Percentiles rank a stretch among this genome's conserved stretches.
phyloP scores from a whole-genome alignment of 1,139 yeast species.

The Lodderomyces margitis region DNA sequence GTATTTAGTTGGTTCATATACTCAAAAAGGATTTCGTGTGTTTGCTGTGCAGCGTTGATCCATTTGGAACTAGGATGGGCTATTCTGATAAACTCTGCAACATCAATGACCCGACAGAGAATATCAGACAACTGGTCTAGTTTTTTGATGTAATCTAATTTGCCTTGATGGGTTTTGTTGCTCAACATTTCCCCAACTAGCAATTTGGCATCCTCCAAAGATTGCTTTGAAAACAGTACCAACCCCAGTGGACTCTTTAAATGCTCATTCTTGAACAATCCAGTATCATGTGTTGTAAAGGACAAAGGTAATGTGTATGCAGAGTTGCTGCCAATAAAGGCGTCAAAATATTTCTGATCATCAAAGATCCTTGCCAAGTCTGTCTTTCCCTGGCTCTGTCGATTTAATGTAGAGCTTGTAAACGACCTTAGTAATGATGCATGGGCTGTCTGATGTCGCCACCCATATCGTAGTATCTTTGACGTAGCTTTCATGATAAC shows the following conservation, averaged over 20 bases:
- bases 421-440: background rate
- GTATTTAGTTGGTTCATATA: conserved; percentile 93
- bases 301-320: conserved; percentile 14
- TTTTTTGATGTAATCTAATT: conserved; percentile 55
- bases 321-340: conserved; percentile 30
- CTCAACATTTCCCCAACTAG: conserved; percentile 56
- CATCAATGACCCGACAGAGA: conserved; percentile 87
- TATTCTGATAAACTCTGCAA: conserved; percentile 89
- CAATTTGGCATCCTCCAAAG: conserved; percentile 60
- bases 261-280: conserved; percentile 72
- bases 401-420: background rate
- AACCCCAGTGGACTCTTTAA: conserved; percentile 71
- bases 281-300: conserved; percentile 35
- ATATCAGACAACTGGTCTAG: conserved; percentile 86
- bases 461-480: conserved; percentile 5
- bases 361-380: conserved; percentile 43
- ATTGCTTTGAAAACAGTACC: conserved; percentile 60
- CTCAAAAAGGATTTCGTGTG: conserved; percentile 87
- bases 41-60: conserved; percentile 78
- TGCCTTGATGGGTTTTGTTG: conserved; percentile 37
- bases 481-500: conserved; percentile 1
- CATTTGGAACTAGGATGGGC: conserved; percentile 76
- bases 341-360: conserved; percentile 39
- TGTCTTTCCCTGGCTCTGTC: background rate
- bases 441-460: background rate